These are phyloP conservation scores for Cynanchum wilfordii DNA, from an alignment of 257 asterid genomes.

Conservation along the genomic window DNA sequence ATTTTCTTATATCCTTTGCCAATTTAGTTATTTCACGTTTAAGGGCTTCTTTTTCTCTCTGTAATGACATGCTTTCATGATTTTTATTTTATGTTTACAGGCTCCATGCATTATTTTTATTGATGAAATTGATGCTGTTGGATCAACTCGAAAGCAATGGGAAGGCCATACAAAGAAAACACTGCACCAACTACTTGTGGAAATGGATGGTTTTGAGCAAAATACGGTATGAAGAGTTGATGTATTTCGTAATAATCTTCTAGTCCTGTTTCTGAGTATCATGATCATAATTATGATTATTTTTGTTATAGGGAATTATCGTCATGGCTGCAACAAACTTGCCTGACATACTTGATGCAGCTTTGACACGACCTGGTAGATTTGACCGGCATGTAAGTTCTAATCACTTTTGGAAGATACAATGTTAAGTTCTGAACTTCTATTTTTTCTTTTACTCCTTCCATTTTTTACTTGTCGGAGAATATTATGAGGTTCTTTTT, in stretches of 20 bases:
- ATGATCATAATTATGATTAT: slow-evolving; percentile 13
- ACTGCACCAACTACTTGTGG: slow-evolving; percentile 88
- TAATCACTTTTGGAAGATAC: slow-evolving; percentile 1
- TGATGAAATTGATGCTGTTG: slow-evolving; percentile 97
- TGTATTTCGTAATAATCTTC: slow-evolving; percentile 2
- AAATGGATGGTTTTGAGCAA: slow-evolving; percentile 99
- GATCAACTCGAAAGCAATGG: slow-evolving; percentile 97
- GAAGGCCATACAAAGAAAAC: slow-evolving; percentile 99
- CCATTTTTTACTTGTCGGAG: too few relatives aligned
- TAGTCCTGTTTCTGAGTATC: not conserved
- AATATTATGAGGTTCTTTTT: too few relatives aligned
- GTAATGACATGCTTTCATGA: slow-evolving; percentile 15
- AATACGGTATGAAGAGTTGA: slow-evolving; percentile 55
- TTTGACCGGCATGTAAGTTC: slow-evolving; percentile 96
- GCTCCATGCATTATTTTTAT: slow-evolving; percentile 97
- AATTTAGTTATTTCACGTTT: not conserved
- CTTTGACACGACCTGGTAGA: slow-evolving; percentile 99
- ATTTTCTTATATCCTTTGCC: not conserved
- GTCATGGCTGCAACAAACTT: slow-evolving; percentile 97
- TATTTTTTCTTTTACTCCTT: not conserved
- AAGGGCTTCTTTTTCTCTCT: not conserved
- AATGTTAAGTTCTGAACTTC: not conserved
- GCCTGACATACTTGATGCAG: slow-evolving; percentile 97
- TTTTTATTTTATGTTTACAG: slow-evolving; percentile 34
- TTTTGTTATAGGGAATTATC: slow-evolving; percentile 63